phyloP scores from a whole-genome alignment of 2,329 filamentous ascomycete species.

The Ophiocordyceps camponoti-saundersi region DNA sequence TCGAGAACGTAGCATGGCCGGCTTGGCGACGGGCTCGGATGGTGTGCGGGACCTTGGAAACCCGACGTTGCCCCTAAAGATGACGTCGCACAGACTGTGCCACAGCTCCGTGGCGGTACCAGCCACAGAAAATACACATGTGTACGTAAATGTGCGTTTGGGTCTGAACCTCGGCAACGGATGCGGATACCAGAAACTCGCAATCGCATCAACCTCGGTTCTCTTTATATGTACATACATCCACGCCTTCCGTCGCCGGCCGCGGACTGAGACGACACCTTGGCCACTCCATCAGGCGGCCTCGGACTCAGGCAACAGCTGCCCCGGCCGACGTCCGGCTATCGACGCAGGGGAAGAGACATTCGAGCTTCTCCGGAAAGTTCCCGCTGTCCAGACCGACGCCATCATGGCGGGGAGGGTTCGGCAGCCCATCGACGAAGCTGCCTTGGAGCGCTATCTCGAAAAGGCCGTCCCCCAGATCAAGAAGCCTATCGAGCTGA shows the following conservation, averaged over 20 bases:
- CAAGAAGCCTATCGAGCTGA: conserved; percentile 65
- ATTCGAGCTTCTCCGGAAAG: background rate
- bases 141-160: background rate
- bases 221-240: too few relatives aligned
- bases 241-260: too few relatives aligned
- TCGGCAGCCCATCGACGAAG: conserved; percentile 76
- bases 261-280: too few relatives aligned
- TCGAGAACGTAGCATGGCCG: background rate
- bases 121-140: background rate
- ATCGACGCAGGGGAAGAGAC: background rate
- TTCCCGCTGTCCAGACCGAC: background rate
- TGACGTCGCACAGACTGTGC: background rate
- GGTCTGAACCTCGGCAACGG: background rate
- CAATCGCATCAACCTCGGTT: too few relatives aligned
- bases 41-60: background rate
- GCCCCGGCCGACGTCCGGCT: too few relatives aligned
- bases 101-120: background rate
- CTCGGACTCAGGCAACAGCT: too few relatives aligned
- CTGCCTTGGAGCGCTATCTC: conserved; percentile 66
- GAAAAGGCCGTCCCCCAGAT: conserved; percentile 65
- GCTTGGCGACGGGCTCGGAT: background rate
- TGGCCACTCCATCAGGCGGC: too few relatives aligned
- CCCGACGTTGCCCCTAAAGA: background rate
- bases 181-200: background rate
- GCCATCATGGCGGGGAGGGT: conserved; percentile 65